These are phyloP conservation scores for Naematelia aurantialba DNA, from an alignment of 768 basidiomycete genomes.

Conservation along the genomic window DNA sequence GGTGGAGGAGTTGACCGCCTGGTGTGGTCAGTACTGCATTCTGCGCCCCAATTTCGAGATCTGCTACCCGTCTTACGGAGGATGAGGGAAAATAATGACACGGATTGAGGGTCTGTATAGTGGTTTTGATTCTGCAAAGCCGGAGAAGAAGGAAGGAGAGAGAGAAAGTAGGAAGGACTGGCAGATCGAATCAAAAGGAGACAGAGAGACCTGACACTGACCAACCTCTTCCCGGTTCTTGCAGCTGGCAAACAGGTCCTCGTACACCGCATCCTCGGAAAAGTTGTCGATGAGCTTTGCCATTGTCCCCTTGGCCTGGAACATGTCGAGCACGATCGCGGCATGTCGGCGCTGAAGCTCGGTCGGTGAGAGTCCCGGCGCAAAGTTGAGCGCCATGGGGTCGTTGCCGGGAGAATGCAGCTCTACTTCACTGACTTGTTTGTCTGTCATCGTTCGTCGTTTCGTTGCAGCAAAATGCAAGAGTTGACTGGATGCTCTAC, in stretches of 20 bases:
- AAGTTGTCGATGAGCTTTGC: conserved; percentile 39
- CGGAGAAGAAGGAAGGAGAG: neutral
- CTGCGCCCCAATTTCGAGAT: too few species aligned
- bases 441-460: neutral
- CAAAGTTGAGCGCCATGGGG: conserved; percentile 20
- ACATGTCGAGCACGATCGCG: conserved; percentile 44
- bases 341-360: conserved; percentile 34
- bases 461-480: neutral
- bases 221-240: conserved; percentile 44
- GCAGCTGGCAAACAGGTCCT: conserved; percentile 45
- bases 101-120: too few species aligned
- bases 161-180: neutral
- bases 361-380: conserved; percentile 23
- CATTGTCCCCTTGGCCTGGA: conserved; percentile 45
- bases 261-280: conserved; percentile 44
- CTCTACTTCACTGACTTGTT: neutral
- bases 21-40: neutral
- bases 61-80: too few species aligned
- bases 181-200: neutral
- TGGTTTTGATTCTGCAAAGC: too few species aligned
- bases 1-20: conserved; percentile 47
- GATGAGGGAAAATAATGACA: too few species aligned
- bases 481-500: too few species aligned
- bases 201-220: conserved; percentile 18
- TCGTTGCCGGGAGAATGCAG: conserved; percentile 25